Percentiles rank a stretch among this genome's conserved stretches.
Conservation (phyloP, 129 eudicot genomes). For the Helianthus tuberosus region DNA sequence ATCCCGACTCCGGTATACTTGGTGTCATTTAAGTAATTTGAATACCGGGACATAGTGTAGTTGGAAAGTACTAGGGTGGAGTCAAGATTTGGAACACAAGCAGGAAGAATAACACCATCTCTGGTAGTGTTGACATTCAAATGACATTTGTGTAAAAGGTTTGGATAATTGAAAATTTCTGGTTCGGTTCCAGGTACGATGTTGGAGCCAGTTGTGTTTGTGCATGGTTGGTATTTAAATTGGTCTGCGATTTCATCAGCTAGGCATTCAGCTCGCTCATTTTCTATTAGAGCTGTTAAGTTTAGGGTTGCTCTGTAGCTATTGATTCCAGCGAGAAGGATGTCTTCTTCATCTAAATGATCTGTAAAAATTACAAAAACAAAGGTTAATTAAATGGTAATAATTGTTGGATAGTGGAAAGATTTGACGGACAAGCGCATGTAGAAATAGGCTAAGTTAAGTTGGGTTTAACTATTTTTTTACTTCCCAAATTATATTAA, state of each 20-base stretch:
- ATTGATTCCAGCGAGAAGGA: slow-evolving; percentile 73
- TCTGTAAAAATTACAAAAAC: slow-evolving; percentile 41
- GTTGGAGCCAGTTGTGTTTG: slow-evolving; percentile 76
- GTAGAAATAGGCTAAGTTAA: neutral
- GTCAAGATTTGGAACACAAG: slow-evolving; percentile 81
- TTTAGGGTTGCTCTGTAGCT: slow-evolving; percentile 69
- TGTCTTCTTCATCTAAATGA: slow-evolving; percentile 47
- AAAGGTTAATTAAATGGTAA: neutral
- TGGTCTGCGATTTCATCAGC: slow-evolving; percentile 76
- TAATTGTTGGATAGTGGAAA: neutral
- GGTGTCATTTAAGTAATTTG: slow-evolving; percentile 60
- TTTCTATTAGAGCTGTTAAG: slow-evolving; percentile 54
- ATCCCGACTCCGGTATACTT: slow-evolving; percentile 74
- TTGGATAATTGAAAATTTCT: slow-evolving; percentile 50
- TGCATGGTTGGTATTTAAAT: slow-evolving; percentile 68
- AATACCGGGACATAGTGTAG: slow-evolving; percentile 69
- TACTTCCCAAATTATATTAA: neutral
- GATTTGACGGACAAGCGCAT: neutral
- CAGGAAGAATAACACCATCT: slow-evolving; percentile 76
- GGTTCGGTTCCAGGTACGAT: slow-evolving; percentile 79
- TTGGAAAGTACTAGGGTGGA: slow-evolving; percentile 68
- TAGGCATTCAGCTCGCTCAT: slow-evolving; percentile 79
- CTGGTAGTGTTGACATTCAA: slow-evolving; percentile 66
- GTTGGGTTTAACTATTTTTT: neutral
- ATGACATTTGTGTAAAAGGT: slow-evolving; percentile 57